These are phyloP conservation scores for Gossypium davidsonii DNA, from an alignment of 441 rosid genomes.

Conservation along the genomic window DNA sequence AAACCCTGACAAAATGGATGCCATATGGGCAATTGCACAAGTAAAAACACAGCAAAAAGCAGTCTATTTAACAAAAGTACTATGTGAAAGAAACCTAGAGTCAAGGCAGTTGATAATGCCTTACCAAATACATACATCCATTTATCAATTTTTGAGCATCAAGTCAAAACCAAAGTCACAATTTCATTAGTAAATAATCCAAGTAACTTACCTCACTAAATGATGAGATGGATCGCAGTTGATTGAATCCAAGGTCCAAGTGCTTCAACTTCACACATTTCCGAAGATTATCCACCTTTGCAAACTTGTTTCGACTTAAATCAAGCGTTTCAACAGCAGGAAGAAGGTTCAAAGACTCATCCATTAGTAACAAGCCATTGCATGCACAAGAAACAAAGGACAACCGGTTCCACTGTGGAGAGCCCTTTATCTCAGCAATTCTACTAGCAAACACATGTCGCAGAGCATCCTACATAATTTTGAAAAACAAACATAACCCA, in stretches of 20 bases:
- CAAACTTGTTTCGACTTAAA: slow-evolving; percentile 86
- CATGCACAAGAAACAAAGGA: slow-evolving; percentile 78
- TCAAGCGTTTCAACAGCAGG: slow-evolving; percentile 92
- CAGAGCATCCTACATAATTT: slow-evolving; percentile 62
- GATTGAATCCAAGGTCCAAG: slow-evolving; percentile 90
- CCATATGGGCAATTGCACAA: not conserved
- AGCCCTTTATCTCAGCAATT: slow-evolving; percentile 71
- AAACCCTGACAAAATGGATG: not conserved
- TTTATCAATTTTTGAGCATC: not conserved
- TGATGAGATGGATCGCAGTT: slow-evolving; percentile 58
- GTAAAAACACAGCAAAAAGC: not conserved
- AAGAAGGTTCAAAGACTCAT: slow-evolving; percentile 96
- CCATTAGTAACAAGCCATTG: slow-evolving; percentile 87
- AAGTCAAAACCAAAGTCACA: not conserved
- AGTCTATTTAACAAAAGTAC: not conserved
- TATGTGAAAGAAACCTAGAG: not conserved
- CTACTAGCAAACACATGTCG: slow-evolving; percentile 94
- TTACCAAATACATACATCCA: not conserved
- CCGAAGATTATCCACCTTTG: slow-evolving; percentile 77
- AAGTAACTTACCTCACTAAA: slow-evolving; percentile 58
- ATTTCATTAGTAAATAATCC: not conserved
- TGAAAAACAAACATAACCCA: slow-evolving; percentile 12
- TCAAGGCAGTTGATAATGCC: not conserved
- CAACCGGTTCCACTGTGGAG: slow-evolving; percentile 79
- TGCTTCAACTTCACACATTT: slow-evolving; percentile 78